These are phyloP conservation scores for Geotrichum cucujoidarum DNA, from an alignment of 1,139 yeast species.

Conservation along the genomic window DNA sequence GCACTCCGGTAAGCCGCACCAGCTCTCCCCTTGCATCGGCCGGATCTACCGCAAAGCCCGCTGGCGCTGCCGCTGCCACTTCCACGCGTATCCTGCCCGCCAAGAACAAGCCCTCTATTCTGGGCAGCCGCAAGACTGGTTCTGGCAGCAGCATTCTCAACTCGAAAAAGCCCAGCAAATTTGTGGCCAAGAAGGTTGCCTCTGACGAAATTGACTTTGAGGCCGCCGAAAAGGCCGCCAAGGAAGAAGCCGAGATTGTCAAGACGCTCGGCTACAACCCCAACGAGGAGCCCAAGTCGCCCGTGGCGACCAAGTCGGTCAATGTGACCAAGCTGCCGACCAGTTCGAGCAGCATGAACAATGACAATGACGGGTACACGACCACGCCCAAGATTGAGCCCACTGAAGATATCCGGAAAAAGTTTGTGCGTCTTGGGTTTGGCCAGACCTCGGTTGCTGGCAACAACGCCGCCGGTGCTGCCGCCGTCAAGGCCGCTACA, in stretches of 20 bases:
- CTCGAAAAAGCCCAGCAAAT: constrained; percentile 33
- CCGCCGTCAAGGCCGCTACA: constrained; percentile 4
- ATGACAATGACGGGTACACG: constrained; percentile 5
- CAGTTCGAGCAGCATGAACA: constrained; percentile 13
- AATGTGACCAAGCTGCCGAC: constrained; percentile 26
- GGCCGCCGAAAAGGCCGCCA: constrained; percentile 82
- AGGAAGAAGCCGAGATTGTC: constrained; percentile 72
- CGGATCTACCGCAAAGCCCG: constrained; percentile 29
- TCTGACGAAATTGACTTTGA: constrained; percentile 80
- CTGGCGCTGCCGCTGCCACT: constrained; percentile 19
- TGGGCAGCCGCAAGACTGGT: constrained; percentile 22
- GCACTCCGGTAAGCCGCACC: constrained; percentile 36
- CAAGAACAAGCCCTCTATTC: constrained; percentile 11
- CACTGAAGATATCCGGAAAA: constrained; percentile 19
- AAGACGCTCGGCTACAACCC: constrained; percentile 71
- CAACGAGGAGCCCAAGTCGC: constrained; percentile 37
- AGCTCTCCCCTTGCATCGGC: constrained; percentile 25
- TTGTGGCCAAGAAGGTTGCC: constrained; percentile 43
- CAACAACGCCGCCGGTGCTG: constrained; percentile 7
- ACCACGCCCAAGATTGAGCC: constrained; percentile 18
- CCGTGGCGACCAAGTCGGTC: constrained; percentile 26
- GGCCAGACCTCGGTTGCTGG: constrained; percentile 32
- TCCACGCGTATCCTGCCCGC: constrained; percentile 22
- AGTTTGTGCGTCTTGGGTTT: constrained; percentile 36
- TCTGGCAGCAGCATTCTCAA: constrained; percentile 29